Conservation (phyloP, 106 monocot genomes). For the Ottelia alismoides region DNA sequence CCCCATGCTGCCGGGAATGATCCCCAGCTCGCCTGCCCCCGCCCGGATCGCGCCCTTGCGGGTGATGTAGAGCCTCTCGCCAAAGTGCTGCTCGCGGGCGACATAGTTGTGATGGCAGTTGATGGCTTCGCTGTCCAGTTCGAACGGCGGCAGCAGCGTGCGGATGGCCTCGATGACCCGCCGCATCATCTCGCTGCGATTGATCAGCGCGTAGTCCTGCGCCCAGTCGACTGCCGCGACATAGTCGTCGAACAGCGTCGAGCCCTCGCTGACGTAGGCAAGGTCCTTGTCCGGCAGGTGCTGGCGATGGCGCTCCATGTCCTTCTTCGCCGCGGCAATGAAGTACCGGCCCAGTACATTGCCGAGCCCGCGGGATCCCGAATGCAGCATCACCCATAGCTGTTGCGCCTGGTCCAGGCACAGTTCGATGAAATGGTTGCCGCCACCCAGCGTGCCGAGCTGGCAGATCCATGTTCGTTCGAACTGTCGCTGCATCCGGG, state of each 20-base stretch:
- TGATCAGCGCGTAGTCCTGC: background rate
- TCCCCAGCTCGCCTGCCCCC: background rate
- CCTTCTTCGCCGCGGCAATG: background rate
- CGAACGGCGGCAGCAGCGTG: too few relatives aligned
- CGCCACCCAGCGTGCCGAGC: background rate
- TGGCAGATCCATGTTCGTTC: too few relatives aligned
- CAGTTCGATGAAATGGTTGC: background rate
- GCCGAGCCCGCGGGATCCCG: background rate
- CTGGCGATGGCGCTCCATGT: background rate
- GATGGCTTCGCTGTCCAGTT: background rate
- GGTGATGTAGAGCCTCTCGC: background rate
- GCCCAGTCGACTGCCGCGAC: background rate
- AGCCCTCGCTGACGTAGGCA: background rate
- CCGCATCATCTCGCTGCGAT: background rate
- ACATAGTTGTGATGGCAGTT: background rate
- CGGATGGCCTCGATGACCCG: background rate
- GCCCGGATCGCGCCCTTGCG: background rate
- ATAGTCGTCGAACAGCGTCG: background rate
- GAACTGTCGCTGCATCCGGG: too few relatives aligned
- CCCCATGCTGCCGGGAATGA: background rate
- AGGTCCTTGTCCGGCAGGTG: background rate
- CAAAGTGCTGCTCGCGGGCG: too few relatives aligned
- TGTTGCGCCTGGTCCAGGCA: background rate
- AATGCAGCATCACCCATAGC: background rate
- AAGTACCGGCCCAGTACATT: background rate